Base-by-base conservation (phyloP, 257 asterid species). In the Solanum chiquidenum region DNA sequence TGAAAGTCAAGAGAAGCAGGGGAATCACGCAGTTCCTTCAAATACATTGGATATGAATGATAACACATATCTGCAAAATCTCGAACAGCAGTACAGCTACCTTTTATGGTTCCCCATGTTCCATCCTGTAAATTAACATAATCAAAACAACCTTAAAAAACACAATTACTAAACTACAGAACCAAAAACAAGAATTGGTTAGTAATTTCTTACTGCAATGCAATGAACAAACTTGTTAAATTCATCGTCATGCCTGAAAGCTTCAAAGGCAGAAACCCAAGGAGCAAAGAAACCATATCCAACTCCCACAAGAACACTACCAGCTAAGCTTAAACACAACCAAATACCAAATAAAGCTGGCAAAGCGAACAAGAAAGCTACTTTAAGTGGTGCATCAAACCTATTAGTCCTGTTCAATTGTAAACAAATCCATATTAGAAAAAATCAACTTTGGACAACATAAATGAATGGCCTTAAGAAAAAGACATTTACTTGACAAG, bases 221-320 rank as follows among this genome's bases (percentile, higher is more conserved):
- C 95, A 93, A 35, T 96, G 99, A 91, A 90, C 88, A 89, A 93
- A 90, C 86, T 91, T 95, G 89, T 91, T 87, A 82, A 93, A 91
- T 68, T 90, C 93, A 72, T 90, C 93, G 9, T 94, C 98, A 13
- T 82, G 91, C 87, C 82, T 93, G 88, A 95, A 95, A 90, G 99
- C 99, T 91, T 96, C 98, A 60, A 96, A 96, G 85, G 98, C 91
- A 21, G 99, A 94, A 88, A 96, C 86, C 99, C 98, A 95, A 12
- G 99, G 99, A 89, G 98, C 90, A 89, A 96, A 95, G 90, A 96
- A 95, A 2, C 98, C 98, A 91, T 96, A 96, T 68, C 99, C 99
- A 33, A 94, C 86, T 82, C 97, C 99, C 86, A 94, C 98, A 86
- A 96, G 95, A 90, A 92, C 91, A 89, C 94, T 94, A 52, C 91